Conservation (phyloP, 225 moss, liverwort and hornwort genomes). For the Anthoceros angustus region DNA sequence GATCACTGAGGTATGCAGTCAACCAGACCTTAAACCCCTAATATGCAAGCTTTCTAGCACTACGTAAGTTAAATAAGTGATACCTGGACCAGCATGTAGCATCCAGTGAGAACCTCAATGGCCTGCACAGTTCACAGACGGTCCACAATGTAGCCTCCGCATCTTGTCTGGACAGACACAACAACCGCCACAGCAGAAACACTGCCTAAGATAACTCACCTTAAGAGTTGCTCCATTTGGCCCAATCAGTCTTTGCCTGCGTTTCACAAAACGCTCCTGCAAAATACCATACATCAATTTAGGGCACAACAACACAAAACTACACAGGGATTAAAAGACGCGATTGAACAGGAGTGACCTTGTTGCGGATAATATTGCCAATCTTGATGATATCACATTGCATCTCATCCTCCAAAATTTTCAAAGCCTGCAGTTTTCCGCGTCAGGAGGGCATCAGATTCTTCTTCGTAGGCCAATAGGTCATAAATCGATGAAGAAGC, state of each 20-base stretch:
- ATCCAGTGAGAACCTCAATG: constrained; percentile 83
- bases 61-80: not conserved
- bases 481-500: not conserved
- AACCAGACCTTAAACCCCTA: not conserved
- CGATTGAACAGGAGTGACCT: constrained; percentile 24
- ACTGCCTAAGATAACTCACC: constrained; percentile 11
- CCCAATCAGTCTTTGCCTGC: constrained; percentile 79
- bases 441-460: not conserved
- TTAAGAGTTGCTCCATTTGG: constrained; percentile 95
- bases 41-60: not conserved
- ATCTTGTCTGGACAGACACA: not conserved
- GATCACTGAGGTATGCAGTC: not conserved
- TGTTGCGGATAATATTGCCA: constrained; percentile 74
- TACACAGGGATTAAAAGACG: not conserved
- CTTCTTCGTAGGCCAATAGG: not conserved
- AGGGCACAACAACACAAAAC: too few relatives aligned
- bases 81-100: constrained; percentile 96
- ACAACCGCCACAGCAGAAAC: not conserved
- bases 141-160: not conserved
- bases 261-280: constrained; percentile 97
- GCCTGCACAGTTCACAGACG: constrained; percentile 26
- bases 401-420: constrained; percentile 86
- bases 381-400: constrained; percentile 96
- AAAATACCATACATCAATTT: constrained; percentile 3
- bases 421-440: constrained; percentile 50